A percentile compares a stretch with the other conserved stretches of the same genome.
phyloP scores from a whole-genome alignment of 2,329 filamentous ascomycete species.

The Anisogramma anomala region DNA sequence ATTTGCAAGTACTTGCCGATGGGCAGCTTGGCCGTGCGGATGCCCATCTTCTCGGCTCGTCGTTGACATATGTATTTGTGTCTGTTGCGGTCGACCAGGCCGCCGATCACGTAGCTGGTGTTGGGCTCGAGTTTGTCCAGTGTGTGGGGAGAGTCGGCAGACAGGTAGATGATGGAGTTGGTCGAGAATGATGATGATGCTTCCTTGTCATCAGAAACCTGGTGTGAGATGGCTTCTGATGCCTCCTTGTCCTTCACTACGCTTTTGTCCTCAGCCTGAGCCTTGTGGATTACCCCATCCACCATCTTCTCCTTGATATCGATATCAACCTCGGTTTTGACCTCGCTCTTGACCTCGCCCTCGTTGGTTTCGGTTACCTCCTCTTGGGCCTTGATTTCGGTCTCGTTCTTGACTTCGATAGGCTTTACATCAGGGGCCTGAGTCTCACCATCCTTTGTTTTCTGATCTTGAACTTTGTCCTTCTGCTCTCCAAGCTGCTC shows the following conservation, averaged over 20 bases:
- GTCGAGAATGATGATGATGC: conserved; percentile 24
- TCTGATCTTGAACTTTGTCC: background rate
- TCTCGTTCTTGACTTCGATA: conserved; percentile 17
- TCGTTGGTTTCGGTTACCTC: no score
- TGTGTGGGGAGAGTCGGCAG: conserved; percentile 80
- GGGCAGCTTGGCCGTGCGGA: conserved; percentile 81
- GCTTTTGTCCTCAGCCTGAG: no score
- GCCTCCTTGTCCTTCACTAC: conserved; percentile 20
- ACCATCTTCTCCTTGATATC: no score
- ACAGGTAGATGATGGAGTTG: conserved; percentile 65
- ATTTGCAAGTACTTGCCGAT: conserved; percentile 95
- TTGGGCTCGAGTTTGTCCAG: conserved; percentile 74
- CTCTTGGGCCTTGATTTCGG: no score
- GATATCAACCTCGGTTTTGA: no score
- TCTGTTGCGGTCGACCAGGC: conserved; percentile 89
- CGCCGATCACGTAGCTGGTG: conserved; percentile 86
- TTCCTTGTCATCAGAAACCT: conserved; percentile 17
- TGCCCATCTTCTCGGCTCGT: conserved; percentile 58
- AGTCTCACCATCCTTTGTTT: conserved; percentile 17
- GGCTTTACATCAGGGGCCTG: background rate
- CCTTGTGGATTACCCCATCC: no score
- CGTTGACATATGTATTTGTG: conserved; percentile 92
- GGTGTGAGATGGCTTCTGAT: conserved; percentile 19
- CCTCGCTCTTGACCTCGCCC: no score
- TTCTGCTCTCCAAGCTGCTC: background rate